phyloP scores from a whole-genome alignment of 129 eudicot genomes.

The Rutidosis leptorrhynchoides region DNA sequence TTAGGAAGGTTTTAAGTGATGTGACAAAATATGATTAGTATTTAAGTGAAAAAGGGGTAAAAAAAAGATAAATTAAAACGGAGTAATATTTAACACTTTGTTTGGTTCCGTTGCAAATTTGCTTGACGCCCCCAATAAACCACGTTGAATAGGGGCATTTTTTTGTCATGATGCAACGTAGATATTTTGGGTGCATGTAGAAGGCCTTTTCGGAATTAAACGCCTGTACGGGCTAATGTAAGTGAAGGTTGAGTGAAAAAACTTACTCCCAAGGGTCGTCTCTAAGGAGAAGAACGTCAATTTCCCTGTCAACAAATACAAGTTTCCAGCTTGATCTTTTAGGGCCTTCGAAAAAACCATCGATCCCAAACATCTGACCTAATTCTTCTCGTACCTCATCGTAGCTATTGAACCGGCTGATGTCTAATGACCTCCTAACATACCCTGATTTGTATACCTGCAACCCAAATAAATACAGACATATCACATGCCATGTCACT shows the following conservation, averaged over 20 bases:
- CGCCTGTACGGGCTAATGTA: too few species aligned
- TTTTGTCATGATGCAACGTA: too few species aligned
- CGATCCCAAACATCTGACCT: slow-evolving; percentile 94
- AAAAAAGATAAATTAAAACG: too few species aligned
- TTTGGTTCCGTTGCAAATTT: too few species aligned
- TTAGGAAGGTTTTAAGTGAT: too few species aligned
- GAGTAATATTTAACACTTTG: too few species aligned
- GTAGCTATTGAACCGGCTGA: slow-evolving; percentile 95
- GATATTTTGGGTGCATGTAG: too few species aligned
- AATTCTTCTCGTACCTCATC: slow-evolving; percentile 80
- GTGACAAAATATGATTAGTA: too few species aligned
- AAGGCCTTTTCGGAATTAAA: too few species aligned
- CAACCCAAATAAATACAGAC: slow-evolving; percentile 26
- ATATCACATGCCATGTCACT: not conserved
- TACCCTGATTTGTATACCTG: slow-evolving; percentile 93
- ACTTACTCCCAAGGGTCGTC: slow-evolving; percentile 99
- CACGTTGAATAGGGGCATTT: too few species aligned
- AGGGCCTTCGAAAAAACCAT: slow-evolving; percentile 88
- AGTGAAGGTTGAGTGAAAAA: slow-evolving; percentile 2
- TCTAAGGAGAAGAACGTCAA: slow-evolving; percentile 99
- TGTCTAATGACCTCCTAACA: slow-evolving; percentile 96
- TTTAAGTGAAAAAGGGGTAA: too few species aligned
- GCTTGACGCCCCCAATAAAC: too few species aligned
- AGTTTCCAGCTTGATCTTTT: slow-evolving; percentile 99
- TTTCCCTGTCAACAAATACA: slow-evolving; percentile 99